phyloP scores from a whole-genome alignment of 2,329 filamentous ascomycete species.

The Cytospora paraplurivora region DNA sequence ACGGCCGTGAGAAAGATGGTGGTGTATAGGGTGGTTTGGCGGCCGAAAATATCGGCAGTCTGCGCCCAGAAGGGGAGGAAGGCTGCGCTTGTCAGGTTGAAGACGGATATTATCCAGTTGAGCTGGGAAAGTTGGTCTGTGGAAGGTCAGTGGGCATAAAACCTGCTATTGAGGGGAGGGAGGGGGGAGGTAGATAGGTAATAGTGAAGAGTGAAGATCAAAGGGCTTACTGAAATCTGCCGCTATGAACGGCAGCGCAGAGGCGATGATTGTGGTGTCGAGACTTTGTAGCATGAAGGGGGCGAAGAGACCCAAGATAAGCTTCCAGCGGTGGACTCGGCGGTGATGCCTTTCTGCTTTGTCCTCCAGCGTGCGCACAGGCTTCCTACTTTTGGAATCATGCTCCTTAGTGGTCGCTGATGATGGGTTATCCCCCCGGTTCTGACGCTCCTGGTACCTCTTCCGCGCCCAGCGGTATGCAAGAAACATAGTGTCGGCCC shows the following conservation, averaged over 20 bases:
- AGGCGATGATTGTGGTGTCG: conserved; percentile 65
- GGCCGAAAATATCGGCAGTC: conserved; percentile 65
- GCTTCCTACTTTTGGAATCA: conserved; percentile 9
- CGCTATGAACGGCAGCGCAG: conserved; percentile 63
- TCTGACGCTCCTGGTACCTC: conserved; percentile 29
- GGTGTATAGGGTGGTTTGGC: conserved; percentile 59
- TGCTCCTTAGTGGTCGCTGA: not conserved
- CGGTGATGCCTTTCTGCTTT: conserved; percentile 39
- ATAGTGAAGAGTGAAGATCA: too few species aligned
- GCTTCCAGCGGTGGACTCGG: conserved; percentile 55
- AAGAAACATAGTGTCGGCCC: conserved; percentile 31
- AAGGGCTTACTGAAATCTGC: conserved; percentile 58
- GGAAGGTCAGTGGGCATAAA: not conserved
- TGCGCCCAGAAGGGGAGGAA: conserved; percentile 70
- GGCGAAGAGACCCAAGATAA: conserved; percentile 59
- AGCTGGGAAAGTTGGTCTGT: conserved; percentile 57
- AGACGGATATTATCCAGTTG: conserved; percentile 71
- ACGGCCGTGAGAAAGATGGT: conserved; percentile 59
- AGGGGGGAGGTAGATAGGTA: not conserved
- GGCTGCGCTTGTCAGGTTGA: conserved; percentile 67
- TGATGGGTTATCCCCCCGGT: not conserved
- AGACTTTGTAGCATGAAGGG: conserved; percentile 65
- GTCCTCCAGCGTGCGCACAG: conserved; percentile 30
- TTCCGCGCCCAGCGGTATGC: conserved; percentile 33
- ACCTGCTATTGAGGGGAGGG: not conserved